These are phyloP conservation scores for Hortaea sp. DNA, from an alignment of 2,329 filamentous ascomycete genomes.

Conservation along the genomic window DNA sequence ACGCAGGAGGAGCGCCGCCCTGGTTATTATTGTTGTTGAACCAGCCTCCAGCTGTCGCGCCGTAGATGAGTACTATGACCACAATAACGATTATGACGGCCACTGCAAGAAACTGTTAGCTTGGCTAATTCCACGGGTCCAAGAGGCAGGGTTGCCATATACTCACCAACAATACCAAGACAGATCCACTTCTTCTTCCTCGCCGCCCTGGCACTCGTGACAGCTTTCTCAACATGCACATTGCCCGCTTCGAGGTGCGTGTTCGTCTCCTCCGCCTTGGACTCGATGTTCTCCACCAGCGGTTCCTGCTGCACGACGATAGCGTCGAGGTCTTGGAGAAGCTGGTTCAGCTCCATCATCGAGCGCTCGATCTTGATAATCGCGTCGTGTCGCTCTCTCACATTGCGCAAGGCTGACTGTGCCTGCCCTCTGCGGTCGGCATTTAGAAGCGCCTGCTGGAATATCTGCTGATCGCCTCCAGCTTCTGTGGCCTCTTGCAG, in stretches of 20 bases:
- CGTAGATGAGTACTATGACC: constrained; percentile 28
- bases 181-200: constrained; percentile 97
- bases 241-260: constrained; percentile 80
- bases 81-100: constrained; percentile 27
- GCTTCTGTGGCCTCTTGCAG: constrained; percentile 69
- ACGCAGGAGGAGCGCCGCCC: too few relatives aligned
- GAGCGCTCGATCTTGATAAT: constrained; percentile 88
- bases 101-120: constrained; percentile 7
- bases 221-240: constrained; percentile 69
- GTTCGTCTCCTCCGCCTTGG: constrained; percentile 75
- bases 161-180: constrained; percentile 60
- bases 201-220: constrained; percentile 68
- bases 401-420: constrained; percentile 65
- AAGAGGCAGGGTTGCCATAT: not conserved
- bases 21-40: constrained; percentile 10
- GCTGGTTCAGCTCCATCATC: constrained; percentile 74
- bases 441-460: constrained; percentile 76
- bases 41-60: constrained; percentile 16
- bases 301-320: constrained; percentile 80
- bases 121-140: not conserved
- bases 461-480: constrained; percentile 62
- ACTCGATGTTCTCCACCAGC: constrained; percentile 69
- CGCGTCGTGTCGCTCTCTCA: constrained; percentile 72
- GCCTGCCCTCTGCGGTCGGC: constrained; percentile 74
- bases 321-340: constrained; percentile 84